Evolutionary conservation across 1,139 yeast species (phyloP).

Genomic region (Geotrichum klebahnii): DNA sequence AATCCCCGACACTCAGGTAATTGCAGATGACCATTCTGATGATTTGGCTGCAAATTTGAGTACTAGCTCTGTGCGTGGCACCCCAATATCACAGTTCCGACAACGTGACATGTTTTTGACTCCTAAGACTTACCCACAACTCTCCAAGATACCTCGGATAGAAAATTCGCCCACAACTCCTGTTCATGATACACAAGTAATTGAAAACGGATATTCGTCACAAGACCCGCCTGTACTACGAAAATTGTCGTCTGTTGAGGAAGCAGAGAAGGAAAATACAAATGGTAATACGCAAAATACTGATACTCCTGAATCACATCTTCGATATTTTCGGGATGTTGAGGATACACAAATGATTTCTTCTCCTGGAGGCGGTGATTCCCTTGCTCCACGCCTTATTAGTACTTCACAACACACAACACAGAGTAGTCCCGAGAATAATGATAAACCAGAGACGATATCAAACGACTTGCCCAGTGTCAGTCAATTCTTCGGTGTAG

Average conservation of each 20-base stretch:
- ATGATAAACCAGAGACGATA: not conserved
- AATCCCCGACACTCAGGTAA: slow-evolving; percentile 4
- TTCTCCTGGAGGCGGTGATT: not conserved
- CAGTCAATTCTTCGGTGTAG: not conserved
- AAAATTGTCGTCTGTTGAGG: not conserved
- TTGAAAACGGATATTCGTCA: not conserved
- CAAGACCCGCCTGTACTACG: not conserved
- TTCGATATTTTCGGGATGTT: slow-evolving; percentile 7
- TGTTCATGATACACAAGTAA: slow-evolving; percentile 7
- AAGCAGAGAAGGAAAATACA: not conserved
- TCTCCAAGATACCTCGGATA: not conserved
- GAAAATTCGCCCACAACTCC: slow-evolving; percentile 4
- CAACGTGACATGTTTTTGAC: slow-evolving; percentile 6
- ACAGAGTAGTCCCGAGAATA: not conserved
- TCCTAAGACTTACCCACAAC: slow-evolving; percentile 3
- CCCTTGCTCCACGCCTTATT: not conserved
- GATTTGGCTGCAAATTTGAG: not conserved
- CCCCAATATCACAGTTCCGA: not conserved
- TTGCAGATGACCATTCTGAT: not conserved
- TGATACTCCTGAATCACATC: slow-evolving; percentile 10
- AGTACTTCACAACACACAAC: not conserved
- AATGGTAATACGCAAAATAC: not conserved
- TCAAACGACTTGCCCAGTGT: not conserved
- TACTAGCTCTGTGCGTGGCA: not conserved
- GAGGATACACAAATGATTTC: slow-evolving; percentile 8